Evolutionary conservation across 306 rosid genomes (phyloP).

Genomic region (Urtica urens): DNA sequence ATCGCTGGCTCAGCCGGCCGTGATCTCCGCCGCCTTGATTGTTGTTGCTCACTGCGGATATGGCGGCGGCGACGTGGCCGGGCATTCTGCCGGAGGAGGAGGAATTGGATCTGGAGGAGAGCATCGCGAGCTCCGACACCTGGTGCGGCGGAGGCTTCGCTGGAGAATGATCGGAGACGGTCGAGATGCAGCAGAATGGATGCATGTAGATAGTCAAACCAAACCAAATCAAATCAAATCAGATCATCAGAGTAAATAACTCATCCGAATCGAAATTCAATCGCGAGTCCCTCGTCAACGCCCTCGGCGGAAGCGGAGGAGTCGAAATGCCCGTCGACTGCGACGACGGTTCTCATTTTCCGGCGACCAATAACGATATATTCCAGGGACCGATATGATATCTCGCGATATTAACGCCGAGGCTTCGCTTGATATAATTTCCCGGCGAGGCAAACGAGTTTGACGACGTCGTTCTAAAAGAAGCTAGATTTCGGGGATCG

Average conservation of each 20-base stretch:
- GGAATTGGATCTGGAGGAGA: slow-evolving; percentile 49
- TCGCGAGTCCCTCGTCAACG: slow-evolving; percentile 5
- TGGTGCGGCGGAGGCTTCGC: slow-evolving; percentile 39
- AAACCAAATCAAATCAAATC: slow-evolving; percentile 2
- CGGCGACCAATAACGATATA: not conserved
- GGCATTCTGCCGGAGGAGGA: slow-evolving; percentile 11
- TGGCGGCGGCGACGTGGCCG: not conserved
- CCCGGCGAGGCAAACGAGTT: not conserved
- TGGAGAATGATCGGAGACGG: slow-evolving; percentile 64
- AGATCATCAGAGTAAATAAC: not conserved
- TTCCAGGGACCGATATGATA: not conserved
- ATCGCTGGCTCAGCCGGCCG: slow-evolving; percentile 47
- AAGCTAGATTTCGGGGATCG: no score
- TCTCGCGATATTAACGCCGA: not conserved
- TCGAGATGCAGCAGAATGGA: slow-evolving; percentile 74
- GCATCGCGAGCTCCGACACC: slow-evolving; percentile 34
- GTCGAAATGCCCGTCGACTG: slow-evolving; percentile 12
- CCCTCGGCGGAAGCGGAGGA: not conserved
- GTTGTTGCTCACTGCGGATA: not conserved
- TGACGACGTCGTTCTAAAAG: not conserved
- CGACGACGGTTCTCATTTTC: slow-evolving; percentile 7
- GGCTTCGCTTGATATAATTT: no score
- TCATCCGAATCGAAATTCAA: not conserved
- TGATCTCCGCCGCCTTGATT: slow-evolving; percentile 20
- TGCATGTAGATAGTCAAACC: slow-evolving; percentile 74